A percentile compares a stretch with the other conserved stretches of the same genome.
phyloP scores from a whole-genome alignment of 129 eudicot species.

The Glebionis coronaria region DNA sequence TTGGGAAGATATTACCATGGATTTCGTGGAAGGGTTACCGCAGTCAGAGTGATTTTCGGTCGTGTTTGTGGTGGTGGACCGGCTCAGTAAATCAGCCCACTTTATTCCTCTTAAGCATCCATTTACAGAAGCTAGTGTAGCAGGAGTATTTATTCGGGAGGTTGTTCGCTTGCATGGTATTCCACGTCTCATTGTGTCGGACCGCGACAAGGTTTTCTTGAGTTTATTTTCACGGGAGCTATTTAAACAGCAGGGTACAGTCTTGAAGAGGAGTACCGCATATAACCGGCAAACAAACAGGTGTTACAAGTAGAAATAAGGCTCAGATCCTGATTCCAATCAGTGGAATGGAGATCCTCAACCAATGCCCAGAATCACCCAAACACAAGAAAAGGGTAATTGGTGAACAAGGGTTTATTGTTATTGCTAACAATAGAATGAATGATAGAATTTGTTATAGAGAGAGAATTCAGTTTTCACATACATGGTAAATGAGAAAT shows the following conservation, averaged over 20 bases:
- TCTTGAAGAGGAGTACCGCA: neutral
- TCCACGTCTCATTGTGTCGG: neutral
- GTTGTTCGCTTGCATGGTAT: neutral
- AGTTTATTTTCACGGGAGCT: neutral
- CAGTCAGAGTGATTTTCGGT: neutral
- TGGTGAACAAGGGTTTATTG: no score
- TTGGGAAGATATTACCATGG: neutral
- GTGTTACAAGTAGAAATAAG: no score
- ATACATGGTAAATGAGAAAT: no score
- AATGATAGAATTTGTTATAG: no score
- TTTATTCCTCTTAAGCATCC: neutral
- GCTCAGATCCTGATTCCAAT: no score
- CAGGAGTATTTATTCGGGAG: neutral
- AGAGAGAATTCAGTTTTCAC: no score
- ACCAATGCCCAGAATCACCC: no score
- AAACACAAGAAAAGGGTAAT: no score
- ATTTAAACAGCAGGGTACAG: neutral
- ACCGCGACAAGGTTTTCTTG: neutral
- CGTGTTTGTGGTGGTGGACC: neutral
- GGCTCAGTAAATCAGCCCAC: neutral
- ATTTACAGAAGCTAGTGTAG: neutral
- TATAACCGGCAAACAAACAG: neutral
- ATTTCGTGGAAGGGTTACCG: slow-evolving; percentile 11
- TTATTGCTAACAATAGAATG: no score
- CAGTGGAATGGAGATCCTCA: no score